Evolutionary conservation across 176 grass and related monocot species (phyloP).

Genomic region (Eragrostis nindensis): DNA sequence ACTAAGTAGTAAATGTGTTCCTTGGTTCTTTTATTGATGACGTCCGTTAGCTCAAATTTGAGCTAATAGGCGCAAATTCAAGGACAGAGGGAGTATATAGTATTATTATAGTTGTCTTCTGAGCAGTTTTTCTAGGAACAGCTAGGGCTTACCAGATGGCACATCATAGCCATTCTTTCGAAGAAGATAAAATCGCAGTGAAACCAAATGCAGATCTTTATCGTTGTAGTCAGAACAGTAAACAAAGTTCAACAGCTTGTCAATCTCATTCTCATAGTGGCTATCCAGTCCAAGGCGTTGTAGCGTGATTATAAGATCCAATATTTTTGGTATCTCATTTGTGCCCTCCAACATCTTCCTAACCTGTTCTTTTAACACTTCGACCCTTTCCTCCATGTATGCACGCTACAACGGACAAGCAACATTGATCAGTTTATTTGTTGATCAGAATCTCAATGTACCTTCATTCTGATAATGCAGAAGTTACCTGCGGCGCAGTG

Average conservation of each 20-base stretch:
- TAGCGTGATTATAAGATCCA: slow-evolving; percentile 30
- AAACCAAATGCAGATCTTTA: slow-evolving; percentile 18
- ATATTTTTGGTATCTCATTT: not conserved
- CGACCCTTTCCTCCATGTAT: slow-evolving; percentile 23
- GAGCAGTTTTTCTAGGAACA: not conserved
- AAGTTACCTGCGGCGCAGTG: slow-evolving; percentile 29
- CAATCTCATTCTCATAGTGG: slow-evolving; percentile 28
- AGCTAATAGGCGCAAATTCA: too few species aligned
- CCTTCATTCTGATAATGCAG: not conserved
- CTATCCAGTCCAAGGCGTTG: slow-evolving; percentile 31
- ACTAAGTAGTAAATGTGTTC: too few species aligned
- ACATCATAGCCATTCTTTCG: slow-evolving; percentile 28
- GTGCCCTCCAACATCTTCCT: not conserved
- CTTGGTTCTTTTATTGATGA: too few species aligned
- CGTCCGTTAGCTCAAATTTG: too few species aligned
- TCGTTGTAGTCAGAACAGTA: slow-evolving; percentile 3
- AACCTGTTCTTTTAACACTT: slow-evolving; percentile 30
- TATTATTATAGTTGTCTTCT: not conserved
- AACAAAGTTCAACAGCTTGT: not conserved
- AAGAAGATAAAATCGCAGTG: slow-evolving; percentile 39
- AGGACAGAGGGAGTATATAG: too few species aligned
- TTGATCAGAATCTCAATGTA: not conserved
- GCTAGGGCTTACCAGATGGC: slow-evolving; percentile 24
- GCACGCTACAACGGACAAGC: not conserved
- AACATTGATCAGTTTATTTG: not conserved